These are phyloP conservation scores for Prunus mira DNA, from an alignment of 306 rosid species.

Conservation along the genomic window DNA sequence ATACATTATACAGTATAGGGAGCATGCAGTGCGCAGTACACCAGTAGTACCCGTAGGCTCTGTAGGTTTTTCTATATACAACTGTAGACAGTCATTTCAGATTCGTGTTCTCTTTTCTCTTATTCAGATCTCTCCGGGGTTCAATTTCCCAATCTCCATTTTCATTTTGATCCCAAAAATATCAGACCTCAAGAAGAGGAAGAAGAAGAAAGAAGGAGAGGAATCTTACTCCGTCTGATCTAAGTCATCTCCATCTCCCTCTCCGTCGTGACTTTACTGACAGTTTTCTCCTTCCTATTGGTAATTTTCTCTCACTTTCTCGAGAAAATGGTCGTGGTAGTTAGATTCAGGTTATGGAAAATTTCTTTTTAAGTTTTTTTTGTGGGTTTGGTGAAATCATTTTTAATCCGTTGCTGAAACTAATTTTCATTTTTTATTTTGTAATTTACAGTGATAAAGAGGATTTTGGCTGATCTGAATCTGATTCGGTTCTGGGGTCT, in stretches of 20 bases:
- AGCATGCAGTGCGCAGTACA: background rate
- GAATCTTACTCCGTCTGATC: constrained; percentile 16
- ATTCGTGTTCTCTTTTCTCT: constrained; percentile 23
- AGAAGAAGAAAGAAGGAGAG: background rate
- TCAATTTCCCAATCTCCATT: constrained; percentile 5
- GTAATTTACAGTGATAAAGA: constrained; percentile 15
- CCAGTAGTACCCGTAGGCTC: background rate
- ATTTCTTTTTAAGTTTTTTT: background rate
- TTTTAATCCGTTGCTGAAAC: background rate
- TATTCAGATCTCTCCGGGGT: background rate
- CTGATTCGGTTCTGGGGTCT: too few species aligned
- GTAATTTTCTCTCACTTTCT: constrained; percentile 28
- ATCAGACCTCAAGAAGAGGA: background rate
- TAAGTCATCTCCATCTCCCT: background rate
- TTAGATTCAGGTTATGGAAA: background rate
- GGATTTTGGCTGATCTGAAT: background rate
- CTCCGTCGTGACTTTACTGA: background rate
- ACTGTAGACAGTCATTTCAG: constrained; percentile 28
- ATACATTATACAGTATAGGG: background rate
- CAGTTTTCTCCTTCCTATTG: constrained; percentile 10
- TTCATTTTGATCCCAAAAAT: constrained; percentile 11
- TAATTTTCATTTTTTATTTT: background rate
- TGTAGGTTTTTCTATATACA: constrained; percentile 19
- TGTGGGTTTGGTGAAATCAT: background rate
- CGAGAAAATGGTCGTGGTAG: background rate